Evolutionary conservation across 768 basidiomycete genomes (phyloP), one percentile per base, ranked within the genome.

Genomic region (Lactarius tabidus): DNA sequence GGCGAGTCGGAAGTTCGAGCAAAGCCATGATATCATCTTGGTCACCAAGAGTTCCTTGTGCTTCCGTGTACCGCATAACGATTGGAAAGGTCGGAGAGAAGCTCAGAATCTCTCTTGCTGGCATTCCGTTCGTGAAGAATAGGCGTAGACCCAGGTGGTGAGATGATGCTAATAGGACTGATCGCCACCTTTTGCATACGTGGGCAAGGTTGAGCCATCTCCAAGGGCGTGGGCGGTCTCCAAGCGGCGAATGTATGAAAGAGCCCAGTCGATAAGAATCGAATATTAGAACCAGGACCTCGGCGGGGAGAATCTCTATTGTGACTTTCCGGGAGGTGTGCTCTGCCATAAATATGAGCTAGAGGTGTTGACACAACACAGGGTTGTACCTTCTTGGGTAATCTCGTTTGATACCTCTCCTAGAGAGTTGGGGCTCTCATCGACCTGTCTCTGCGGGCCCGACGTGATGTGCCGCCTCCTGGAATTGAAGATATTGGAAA

Each of bases 41-140:
- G 10, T 54, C 58, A 8, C 20, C 18, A 23, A 10, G 45, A 2
- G 35, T 6, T 28, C 33, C 28, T 48, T 35, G 20, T 17, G 15
- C 10, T 7, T 15, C 28, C 35, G 26, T 35, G n/a, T 64, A 64
- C n/a, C 17, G 57, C 39, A 64, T 64, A 12, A 58, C 23, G 38
- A 64, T 59, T 14, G 63, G 63, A 5, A 64, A 43, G 15, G 10
- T 5, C 23, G 63, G 57, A 57, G 57, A 64, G 48, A n/a, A 59
- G n/a, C 33, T 28, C 29, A 64, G 29, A 26, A n/a, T 35, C 2
- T 64, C 29, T 18, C 23, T 29, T 29, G 59, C 58, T 20, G 63
- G 52, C 9, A 39, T 45, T 29, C 57, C 63, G 31, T 54, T 18
- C 29, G 63, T 59, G 31, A 57, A 64, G 29, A 59, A 36, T 8